Evolutionary conservation across 352 stramenopile genomes (phyloP).

Genomic region (Globisporangium recalcitrans): DNA sequence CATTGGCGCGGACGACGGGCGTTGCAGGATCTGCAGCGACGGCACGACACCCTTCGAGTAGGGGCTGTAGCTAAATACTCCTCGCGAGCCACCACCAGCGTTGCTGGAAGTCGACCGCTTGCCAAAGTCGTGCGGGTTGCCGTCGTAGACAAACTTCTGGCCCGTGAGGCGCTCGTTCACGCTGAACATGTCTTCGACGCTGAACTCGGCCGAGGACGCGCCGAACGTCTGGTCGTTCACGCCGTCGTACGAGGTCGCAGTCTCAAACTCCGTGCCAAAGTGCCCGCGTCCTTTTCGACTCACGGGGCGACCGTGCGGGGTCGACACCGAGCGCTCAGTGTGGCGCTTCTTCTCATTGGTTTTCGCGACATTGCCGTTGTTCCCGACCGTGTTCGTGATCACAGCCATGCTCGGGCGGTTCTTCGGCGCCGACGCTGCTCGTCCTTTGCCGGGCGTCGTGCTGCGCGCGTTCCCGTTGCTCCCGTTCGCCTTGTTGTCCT

Average conservation of each 20-base stretch:
- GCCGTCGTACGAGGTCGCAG: slow-evolving; percentile 73
- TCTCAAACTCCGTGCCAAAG: slow-evolving; percentile 82
- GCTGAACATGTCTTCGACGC: slow-evolving; percentile 95
- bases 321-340: slow-evolving; percentile 64
- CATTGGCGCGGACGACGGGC: slow-evolving; percentile 34
- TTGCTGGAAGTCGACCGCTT: slow-evolving; percentile 30
- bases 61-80: slow-evolving; percentile 51
- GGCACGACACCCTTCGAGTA: slow-evolving; percentile 33
- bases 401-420: slow-evolving; percentile 49
- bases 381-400: slow-evolving; percentile 23
- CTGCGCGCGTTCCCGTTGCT: slow-evolving; percentile 18
- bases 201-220: slow-evolving; percentile 63
- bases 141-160: slow-evolving; percentile 92
- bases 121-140: slow-evolving; percentile 93
- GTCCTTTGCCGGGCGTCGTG: slow-evolving; percentile 36
- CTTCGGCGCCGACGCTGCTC: slow-evolving; percentile 67
- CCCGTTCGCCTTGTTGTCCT: slow-evolving; percentile 32
- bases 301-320: slow-evolving; percentile 46
- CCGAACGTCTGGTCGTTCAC: slow-evolving; percentile 88
- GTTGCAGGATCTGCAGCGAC: slow-evolving; percentile 36
- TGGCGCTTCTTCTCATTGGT: slow-evolving; percentile 30
- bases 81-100: slow-evolving; percentile 16
- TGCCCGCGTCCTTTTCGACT: slow-evolving; percentile 54
- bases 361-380: slow-evolving; percentile 9
- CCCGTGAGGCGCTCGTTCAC: slow-evolving; percentile 91